Evolutionary conservation across 805 yeast genomes (phyloP), one percentile per base, ranked within the genome.

Genomic region (Saccharomycopsis fibuligera): DNA sequence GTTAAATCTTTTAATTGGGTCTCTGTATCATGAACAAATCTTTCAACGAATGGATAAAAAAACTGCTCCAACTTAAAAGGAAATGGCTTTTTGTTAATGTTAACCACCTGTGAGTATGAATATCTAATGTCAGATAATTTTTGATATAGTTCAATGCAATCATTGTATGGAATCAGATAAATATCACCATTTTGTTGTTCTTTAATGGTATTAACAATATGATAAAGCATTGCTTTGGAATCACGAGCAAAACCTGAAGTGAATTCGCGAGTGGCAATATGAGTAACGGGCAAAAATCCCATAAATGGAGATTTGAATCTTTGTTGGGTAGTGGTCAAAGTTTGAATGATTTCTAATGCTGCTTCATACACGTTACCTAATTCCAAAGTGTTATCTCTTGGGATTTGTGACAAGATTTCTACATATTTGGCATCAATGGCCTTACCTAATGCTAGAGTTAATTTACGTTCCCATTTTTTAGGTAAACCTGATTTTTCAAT

Each of bases 251-350:
- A 74, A 62, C 78, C 72, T 4, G 70, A 69, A 4, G 78, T 70
- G n/a, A 77, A 63, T 4, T 75, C 67, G 0, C 67, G 65, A 0
- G 76, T 80, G 25, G 73, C 68, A 1, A 74, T 73, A 29, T 65
- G 62, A 1, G 85, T 63, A 31, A 86, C 74, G 40, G 72, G 63
- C 3, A 85, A 61, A 49, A 68, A 68, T 19, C 79, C 88, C 39
- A 85, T 63, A n/a, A 86, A 62, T 0, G 87, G 83, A 37, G 65
- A 67, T 33, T 75, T 76, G 58, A 81, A 86, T 52, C 78, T 64
- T 51, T 77, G 81, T 54, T 81, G 86, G 24, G 83, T 60, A 17
- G 58, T 57, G 48, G 73, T 67, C 16, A 82, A 75, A 29, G 72
- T 71, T 2, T 64, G 63, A 6, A 79, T 69, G 19, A 86, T 71